Evolutionary conservation across 345 rosid genomes (phyloP).

Genomic region (Aethionema arabicum): DNA sequence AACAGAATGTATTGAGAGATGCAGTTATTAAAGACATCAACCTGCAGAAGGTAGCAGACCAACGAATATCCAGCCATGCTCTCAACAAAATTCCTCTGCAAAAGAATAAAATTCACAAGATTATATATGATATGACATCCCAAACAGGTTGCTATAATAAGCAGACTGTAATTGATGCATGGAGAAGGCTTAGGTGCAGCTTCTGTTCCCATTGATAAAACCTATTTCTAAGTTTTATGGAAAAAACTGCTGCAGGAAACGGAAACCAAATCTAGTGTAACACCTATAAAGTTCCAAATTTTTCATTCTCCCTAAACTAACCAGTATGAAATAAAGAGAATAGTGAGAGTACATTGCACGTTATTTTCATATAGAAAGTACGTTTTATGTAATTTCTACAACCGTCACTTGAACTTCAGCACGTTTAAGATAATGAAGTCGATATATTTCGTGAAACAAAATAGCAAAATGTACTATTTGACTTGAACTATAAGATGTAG

Average conservation of each 20-base stretch:
- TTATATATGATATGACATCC: conserved; percentile 11
- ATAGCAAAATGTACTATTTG: conserved; percentile 4
- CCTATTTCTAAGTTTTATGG: neutral
- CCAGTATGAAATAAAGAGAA: too few relatives aligned
- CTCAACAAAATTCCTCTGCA: conserved; percentile 98
- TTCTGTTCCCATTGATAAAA: neutral
- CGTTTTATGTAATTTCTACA: too few relatives aligned
- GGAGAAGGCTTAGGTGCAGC: conserved; percentile 1
- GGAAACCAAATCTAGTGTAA: too few relatives aligned
- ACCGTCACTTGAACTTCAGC: conserved; percentile 1
- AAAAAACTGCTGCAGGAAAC: neutral
- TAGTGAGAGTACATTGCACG: too few relatives aligned
- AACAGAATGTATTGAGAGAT: conserved; percentile 9
- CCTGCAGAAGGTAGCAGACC: conserved; percentile 98
- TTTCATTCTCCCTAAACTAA: too few relatives aligned
- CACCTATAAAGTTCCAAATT: too few relatives aligned
- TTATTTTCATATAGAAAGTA: too few relatives aligned
- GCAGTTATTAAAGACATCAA: conserved; percentile 26
- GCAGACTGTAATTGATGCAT: neutral
- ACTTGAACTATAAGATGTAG: conserved; percentile 12
- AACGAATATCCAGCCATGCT: conserved; percentile 99
- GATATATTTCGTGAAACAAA: conserved; percentile 7
- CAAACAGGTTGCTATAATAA: neutral
- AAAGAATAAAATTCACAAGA: conserved; percentile 20
- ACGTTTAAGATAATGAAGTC: conserved; percentile 8